Conservation (phyloP, 2,329 filamentous ascomycete genomes). For the Akanthomyces lecanii region DNA sequence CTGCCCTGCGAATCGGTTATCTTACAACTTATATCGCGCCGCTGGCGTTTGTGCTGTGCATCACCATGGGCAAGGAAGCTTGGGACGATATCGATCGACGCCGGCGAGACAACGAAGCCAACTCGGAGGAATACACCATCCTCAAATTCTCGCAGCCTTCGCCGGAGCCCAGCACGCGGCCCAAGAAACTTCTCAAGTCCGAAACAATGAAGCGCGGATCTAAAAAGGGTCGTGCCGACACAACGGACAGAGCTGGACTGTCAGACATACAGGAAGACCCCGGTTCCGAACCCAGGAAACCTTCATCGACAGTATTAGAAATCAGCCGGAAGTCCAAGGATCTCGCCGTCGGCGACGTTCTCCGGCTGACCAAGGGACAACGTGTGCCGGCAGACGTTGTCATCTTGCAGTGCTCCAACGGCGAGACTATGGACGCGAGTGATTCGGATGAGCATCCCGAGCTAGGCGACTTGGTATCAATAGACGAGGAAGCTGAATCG, state of each 20-base stretch:
- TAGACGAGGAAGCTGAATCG: slow-evolving; percentile 33
- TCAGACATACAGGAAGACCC: slow-evolving; percentile 70
- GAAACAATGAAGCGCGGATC: slow-evolving; percentile 28
- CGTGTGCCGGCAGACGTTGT: slow-evolving; percentile 92
- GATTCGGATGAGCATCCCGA: slow-evolving; percentile 26
- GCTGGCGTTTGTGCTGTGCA: slow-evolving; percentile 82
- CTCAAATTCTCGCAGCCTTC: slow-evolving; percentile 63
- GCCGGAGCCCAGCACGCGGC: slow-evolving; percentile 36
- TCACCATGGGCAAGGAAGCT: slow-evolving; percentile 94
- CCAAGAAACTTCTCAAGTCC: slow-evolving; percentile 42
- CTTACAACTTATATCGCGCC: slow-evolving; percentile 92
- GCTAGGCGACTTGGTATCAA: slow-evolving; percentile 40
- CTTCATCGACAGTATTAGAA: slow-evolving; percentile 56
- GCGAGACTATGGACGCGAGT: slow-evolving; percentile 44
- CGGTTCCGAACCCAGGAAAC: slow-evolving; percentile 45
- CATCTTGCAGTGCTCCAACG: slow-evolving; percentile 75
- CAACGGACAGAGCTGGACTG: slow-evolving; percentile 38
- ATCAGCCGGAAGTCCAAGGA: slow-evolving; percentile 78
- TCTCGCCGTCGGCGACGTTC: slow-evolving; percentile 89
- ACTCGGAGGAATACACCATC: slow-evolving; percentile 82
- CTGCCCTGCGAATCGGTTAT: slow-evolving; percentile 85
- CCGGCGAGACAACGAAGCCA: slow-evolving; percentile 85
- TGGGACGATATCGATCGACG: slow-evolving; percentile 86
- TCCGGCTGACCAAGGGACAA: slow-evolving; percentile 88
- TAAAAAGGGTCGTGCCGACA: slow-evolving; percentile 29